Evolutionary conservation across 805 yeast species (phyloP), one percentile per base, ranked within the genome.

Genomic region (Yarrowia sp.): DNA sequence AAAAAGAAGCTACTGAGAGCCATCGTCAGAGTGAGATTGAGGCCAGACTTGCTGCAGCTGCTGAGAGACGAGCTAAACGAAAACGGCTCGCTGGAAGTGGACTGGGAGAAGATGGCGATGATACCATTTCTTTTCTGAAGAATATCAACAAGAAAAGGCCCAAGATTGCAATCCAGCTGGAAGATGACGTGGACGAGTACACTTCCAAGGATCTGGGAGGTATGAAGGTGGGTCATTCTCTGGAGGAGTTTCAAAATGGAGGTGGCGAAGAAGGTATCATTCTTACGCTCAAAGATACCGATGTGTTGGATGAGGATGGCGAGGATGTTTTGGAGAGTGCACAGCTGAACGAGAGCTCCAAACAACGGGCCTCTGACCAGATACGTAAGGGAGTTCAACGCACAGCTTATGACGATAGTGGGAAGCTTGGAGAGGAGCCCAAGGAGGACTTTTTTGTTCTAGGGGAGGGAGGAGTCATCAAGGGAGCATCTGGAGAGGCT

Each of bases 211-310:
- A 74, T 30, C 68, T 79, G 9, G 70, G 75, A 6, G 78, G 77
- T 0, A 46, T 82, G 16, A 77, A 76, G 41, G 77, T 86, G 2
- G 82, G 79, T 0, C 89, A 85, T 71, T 73, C 74, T 35, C 40
- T 76, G 11, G 70, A 71, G n/a, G 81, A 80, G n/a, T 70, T 85
- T 11, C 49, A 28, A 16, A 68, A 70, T 2, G 68, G 80, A 1
- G 68, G 75, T n/a, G 77, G 79, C 7, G 72, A 75, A 4, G 80
- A 78, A n/a, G n/a, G n/a, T 28, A 76, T 80, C 4, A 77, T 87
- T 2, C 75, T 89, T 61, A 88, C 92, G 0, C 75, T 88, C 58
- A 80, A 83, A 54, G 90, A 86, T 33, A 73, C 73, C 17, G 76
- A 73, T 10, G 76, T 76, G 4, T 35, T 70, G 22, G 71, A 67